A percentile compares a stretch with the other conserved stretches of the same genome.
Evolutionary conservation across 2,329 filamentous ascomycete species (phyloP).

Genomic region (Chaetomium olivaceum): DNA sequence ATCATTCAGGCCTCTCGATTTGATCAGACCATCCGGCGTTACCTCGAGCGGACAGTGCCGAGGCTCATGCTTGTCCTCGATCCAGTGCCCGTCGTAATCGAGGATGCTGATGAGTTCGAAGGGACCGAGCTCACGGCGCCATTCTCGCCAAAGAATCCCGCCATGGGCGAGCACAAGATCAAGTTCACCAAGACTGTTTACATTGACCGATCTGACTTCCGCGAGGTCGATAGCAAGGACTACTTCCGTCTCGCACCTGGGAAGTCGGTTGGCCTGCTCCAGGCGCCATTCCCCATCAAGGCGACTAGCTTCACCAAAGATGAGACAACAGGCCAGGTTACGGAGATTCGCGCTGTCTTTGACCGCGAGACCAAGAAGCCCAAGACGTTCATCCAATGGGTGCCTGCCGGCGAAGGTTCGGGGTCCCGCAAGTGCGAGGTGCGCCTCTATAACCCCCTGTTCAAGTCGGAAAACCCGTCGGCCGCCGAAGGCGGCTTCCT

Average conservation of each 20-base stretch:
- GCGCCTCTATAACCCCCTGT: conserved; percentile 78
- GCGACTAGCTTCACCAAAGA: conserved; percentile 65
- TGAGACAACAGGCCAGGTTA: conserved; percentile 47
- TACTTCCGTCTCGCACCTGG: conserved; percentile 72
- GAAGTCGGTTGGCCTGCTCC: conserved; percentile 66
- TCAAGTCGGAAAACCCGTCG: conserved; percentile 82
- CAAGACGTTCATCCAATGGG: conserved; percentile 91
- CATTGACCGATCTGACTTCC: conserved; percentile 70
- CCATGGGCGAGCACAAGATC: conserved; percentile 40
- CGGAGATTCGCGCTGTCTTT: conserved; percentile 55
- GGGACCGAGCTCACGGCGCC: conserved; percentile 60
- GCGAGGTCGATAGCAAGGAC: conserved; percentile 64
- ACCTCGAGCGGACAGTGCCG: conserved; percentile 85
- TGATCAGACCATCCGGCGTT: conserved; percentile 79
- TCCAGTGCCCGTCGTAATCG: conserved; percentile 78
- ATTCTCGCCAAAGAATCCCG: conserved; percentile 51
- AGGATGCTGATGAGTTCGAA: conserved; percentile 71
- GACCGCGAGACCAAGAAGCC: conserved; percentile 71
- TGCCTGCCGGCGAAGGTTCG: conserved; percentile 63
- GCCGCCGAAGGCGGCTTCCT: conserved; percentile 77
- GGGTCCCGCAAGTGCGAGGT: conserved; percentile 70
- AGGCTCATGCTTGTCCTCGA: conserved; percentile 88
- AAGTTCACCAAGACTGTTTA: conserved; percentile 64
- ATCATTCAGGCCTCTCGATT: conserved; percentile 81
- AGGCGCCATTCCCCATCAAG: conserved; percentile 64